Evolutionary conservation across 2,329 filamentous ascomycete species (phyloP).

Genomic region (Pestalotiopsis sp.): DNA sequence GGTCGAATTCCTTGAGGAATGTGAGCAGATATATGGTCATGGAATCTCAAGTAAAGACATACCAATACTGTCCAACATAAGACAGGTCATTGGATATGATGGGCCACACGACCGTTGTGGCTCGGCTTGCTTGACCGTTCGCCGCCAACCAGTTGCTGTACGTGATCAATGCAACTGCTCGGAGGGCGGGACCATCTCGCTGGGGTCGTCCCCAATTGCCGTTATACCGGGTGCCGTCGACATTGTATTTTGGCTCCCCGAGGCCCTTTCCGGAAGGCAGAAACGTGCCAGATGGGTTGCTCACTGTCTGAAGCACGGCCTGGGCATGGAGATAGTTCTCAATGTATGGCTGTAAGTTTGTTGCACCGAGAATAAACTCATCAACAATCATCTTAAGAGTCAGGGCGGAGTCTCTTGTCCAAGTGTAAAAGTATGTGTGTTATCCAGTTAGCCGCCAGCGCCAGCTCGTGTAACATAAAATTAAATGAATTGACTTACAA

Average conservation of each 20-base stretch:
- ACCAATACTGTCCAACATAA: slow-evolving; percentile 54
- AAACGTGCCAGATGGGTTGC: slow-evolving; percentile 50
- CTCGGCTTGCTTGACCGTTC: slow-evolving; percentile 40
- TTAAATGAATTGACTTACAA: slow-evolving; percentile 40
- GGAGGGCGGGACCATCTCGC: slow-evolving; percentile 59
- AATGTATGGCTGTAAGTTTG: slow-evolving; percentile 43
- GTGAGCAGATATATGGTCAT: background rate
- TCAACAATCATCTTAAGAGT: slow-evolving; percentile 54
- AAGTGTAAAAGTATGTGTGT: slow-evolving; percentile 54
- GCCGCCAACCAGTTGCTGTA: slow-evolving; percentile 53
- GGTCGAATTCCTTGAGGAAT: slow-evolving; percentile 43
- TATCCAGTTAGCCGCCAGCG: background rate
- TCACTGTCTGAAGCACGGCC: slow-evolving; percentile 49
- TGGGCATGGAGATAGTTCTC: slow-evolving; percentile 55
- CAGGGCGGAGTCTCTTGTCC: slow-evolving; percentile 56
- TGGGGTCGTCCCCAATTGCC: slow-evolving; percentile 60
- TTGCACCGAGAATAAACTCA: slow-evolving; percentile 47
- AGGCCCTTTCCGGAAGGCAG: slow-evolving; percentile 47
- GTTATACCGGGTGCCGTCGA: slow-evolving; percentile 49
- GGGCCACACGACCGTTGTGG: slow-evolving; percentile 50
- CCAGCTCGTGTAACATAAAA: background rate
- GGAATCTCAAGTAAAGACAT: too few relatives aligned
- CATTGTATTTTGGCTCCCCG: slow-evolving; percentile 57
- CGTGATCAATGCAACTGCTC: slow-evolving; percentile 54
- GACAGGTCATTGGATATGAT: slow-evolving; percentile 57